These are phyloP conservation scores for Dalbergia oliveri DNA, from an alignment of 306 rosid species.

Conservation along the genomic window DNA sequence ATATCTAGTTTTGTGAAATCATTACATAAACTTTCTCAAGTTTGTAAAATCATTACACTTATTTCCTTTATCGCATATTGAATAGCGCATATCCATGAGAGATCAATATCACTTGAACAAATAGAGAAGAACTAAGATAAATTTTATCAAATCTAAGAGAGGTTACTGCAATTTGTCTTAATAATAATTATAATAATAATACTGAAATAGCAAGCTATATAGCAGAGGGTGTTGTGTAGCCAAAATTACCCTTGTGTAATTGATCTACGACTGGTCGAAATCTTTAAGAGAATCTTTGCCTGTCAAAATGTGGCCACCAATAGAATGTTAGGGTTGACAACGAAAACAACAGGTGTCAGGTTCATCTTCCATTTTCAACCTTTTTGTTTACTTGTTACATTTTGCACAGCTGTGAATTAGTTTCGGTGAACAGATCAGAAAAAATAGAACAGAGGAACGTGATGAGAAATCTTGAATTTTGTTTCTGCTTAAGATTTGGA, in stretches of 20 bases:
- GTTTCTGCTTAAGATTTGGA: slow-evolving; percentile 36
- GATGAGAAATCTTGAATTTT: slow-evolving; percentile 36
- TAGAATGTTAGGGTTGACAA: slow-evolving; percentile 65
- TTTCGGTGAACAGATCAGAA: slow-evolving; percentile 30
- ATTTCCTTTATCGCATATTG: no score
- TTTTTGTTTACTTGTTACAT: slow-evolving; percentile 37
- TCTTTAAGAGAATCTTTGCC: slow-evolving; percentile 70
- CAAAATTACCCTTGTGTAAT: slow-evolving; percentile 49
- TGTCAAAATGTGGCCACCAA: slow-evolving; percentile 70
- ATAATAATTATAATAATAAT: neutral
- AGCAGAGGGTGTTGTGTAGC: slow-evolving; percentile 25
- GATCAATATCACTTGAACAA: no score
- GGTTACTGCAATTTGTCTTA: no score
- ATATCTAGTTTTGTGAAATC: no score
- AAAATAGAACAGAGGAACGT: slow-evolving; percentile 22
- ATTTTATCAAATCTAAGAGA: no score
- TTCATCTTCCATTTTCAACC: slow-evolving; percentile 53
- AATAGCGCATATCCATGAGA: no score
- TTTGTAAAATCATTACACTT: no score
- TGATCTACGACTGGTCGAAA: slow-evolving; percentile 63
- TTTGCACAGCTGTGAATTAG: slow-evolving; percentile 45
- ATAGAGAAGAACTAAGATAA: no score
- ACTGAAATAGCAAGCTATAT: slow-evolving; percentile 22
- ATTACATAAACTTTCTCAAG: no score
- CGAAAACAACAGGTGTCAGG: slow-evolving; percentile 57